Evolutionary conservation across 495 filamentous ascomycete genomes (phyloP), one percentile per base, ranked within the genome.

Genomic region (Umbilicaria muhlenbergii): DNA sequence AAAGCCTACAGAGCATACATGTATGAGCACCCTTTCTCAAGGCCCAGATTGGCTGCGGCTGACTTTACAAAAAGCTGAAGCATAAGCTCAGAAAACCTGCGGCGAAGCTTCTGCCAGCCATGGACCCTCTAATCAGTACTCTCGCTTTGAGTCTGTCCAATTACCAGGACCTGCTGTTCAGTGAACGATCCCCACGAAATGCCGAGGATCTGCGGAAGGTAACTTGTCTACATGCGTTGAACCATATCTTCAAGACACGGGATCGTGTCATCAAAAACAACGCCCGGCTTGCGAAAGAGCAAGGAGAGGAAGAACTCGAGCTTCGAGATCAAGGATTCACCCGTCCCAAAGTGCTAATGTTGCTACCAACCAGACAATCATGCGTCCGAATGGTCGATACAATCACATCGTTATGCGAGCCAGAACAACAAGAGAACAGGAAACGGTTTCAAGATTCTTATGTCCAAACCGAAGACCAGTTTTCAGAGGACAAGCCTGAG

Each of bases 251-350:
- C 59, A 94, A 93, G 59, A 95, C 89, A 12, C 81, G 91, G 41
- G 88, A 94, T 51, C 77, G 75, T 24, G 81, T 98, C 0, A 73
- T 95, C 43, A 96, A 92, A 59, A 94, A 94, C 61, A 94, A 86
- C 52, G 74, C 79, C 16, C 81, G 77, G 42, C 64, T 92, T 11
- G 61, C 71, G n/a, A 70, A 71, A 43, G 69, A 73, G 34, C 66
- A 66, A 28, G 66, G 68, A 31, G 71, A 74, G 37, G 56, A 59
- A 16, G 77, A 81, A 24, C 64, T 85, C 17, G 91, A 96, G 41
- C 66, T 86, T 21, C 76, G 87, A 36, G 92, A 96, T 58, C 91
- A 96, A 61, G 91, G 92, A 3, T 98, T 95, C 58, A 94, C 91
- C 0, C 71, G 91, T 2, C 91, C 92, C 6, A 95, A 94, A 53